phyloP scores from a whole-genome alignment of 805 yeast species.

The Phaffomyces thermotolerans region DNA sequence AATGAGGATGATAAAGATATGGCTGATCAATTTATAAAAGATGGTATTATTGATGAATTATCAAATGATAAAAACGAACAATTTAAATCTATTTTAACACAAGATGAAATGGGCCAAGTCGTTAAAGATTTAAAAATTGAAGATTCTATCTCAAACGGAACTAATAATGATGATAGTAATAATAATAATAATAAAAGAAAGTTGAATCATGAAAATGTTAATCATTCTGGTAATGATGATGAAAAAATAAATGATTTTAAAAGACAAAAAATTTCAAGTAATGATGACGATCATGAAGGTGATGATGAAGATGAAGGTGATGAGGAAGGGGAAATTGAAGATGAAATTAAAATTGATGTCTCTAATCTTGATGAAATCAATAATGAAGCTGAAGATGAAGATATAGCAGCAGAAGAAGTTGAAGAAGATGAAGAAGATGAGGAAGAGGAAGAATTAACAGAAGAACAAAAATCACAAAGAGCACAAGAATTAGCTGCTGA shows the following conservation, averaged over 20 bases:
- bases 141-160: too few species aligned
- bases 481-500: conserved; percentile 18
- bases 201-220: conserved; percentile 9
- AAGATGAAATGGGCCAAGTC: conserved; percentile 18
- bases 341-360: conserved; percentile 10
- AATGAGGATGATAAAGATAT: conserved; percentile 11
- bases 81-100: conserved; percentile 15
- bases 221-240: conserved; percentile 20
- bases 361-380: conserved; percentile 1
- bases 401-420: conserved; percentile 12
- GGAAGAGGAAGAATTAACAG: conserved; percentile 19
- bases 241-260: conserved; percentile 12
- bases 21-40: conserved; percentile 16
- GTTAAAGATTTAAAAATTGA: conserved; percentile 3
- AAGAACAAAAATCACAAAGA: conserved; percentile 17
- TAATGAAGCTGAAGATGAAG: conserved; percentile 12
- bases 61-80: conserved; percentile 15
- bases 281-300: too few species aligned
- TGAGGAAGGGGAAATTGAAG: conserved; percentile 13
- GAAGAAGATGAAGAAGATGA: conserved; percentile 15
- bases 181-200: conserved; percentile 10
- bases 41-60: conserved; percentile 18
- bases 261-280: conserved; percentile 6
- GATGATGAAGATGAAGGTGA: background rate
- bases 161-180: background rate